Percentiles rank a stretch among this genome's conserved stretches.
phyloP scores from a whole-genome alignment of 2,329 filamentous ascomycete genomes.

The Corynespora cassiicola region DNA sequence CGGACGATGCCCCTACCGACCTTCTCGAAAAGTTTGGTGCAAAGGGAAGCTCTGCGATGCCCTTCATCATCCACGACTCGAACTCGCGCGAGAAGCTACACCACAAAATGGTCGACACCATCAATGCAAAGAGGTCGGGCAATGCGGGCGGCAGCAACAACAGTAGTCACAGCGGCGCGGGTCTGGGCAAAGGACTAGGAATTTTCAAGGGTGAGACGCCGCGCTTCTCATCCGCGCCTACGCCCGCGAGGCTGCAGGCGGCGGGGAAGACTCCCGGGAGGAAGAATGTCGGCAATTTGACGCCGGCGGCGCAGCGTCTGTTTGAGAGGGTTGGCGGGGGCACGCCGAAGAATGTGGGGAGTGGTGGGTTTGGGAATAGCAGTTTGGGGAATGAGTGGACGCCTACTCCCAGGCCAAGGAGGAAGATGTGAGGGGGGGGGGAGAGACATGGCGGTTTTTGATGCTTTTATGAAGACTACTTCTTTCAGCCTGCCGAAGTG shows the following conservation, averaged over 20 bases:
- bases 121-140: constrained; percentile 20
- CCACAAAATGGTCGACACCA: constrained; percentile 66
- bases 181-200: constrained; percentile 26
- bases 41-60: constrained; percentile 20
- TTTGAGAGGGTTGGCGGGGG: constrained; percentile 49
- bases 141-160: background rate
- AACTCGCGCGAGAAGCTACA: constrained; percentile 79
- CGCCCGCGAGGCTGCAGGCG: constrained; percentile 74
- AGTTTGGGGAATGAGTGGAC: constrained; percentile 32
- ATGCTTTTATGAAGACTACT: too few species aligned
- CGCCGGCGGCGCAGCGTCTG: constrained; percentile 72
- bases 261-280: constrained; percentile 26
- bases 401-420: constrained; percentile 31
- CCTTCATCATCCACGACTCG: constrained; percentile 79
- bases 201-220: constrained; percentile 53
- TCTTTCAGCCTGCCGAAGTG: constrained; percentile 36
- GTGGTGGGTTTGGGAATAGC: constrained; percentile 26
- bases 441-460: too few species aligned
- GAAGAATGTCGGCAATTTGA: constrained; percentile 65
- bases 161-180: constrained; percentile 55
- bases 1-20: constrained; percentile 45
- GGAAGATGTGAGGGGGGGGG: constrained; percentile 17
- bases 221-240: constrained; percentile 75
- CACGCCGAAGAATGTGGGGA: constrained; percentile 22
- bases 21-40: constrained; percentile 55